Evolutionary conservation across 352 stramenopile genomes (phyloP).

Genomic region (Phytophthora macrochlamydospora): DNA sequence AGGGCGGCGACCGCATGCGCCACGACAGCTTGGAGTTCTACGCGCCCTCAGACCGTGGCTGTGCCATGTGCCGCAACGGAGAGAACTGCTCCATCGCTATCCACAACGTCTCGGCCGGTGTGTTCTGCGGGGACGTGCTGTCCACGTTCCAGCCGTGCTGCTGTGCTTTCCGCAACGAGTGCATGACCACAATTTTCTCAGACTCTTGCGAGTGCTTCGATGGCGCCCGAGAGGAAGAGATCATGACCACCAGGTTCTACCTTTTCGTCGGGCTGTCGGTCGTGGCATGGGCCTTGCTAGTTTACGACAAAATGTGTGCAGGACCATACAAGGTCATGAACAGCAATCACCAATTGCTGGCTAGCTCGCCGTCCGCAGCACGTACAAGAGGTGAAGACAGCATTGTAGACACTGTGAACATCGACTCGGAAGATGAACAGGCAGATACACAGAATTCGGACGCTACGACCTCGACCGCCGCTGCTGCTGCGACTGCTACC

Average conservation of each 20-base stretch:
- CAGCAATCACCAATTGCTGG: slow-evolving; percentile 71
- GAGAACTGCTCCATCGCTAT: slow-evolving; percentile 73
- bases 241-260: slow-evolving; percentile 74
- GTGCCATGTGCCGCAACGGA: slow-evolving; percentile 55
- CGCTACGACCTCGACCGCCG: neutral
- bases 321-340: slow-evolving; percentile 83
- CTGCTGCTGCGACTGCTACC: slow-evolving; percentile 1
- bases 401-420: slow-evolving; percentile 30
- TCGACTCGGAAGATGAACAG: slow-evolving; percentile 40
- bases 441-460: slow-evolving; percentile 7
- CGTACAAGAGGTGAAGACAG: slow-evolving; percentile 25
- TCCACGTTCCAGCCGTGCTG: slow-evolving; percentile 75
- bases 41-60: slow-evolving; percentile 49
- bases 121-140: slow-evolving; percentile 75
- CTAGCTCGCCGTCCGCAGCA: slow-evolving; percentile 56
- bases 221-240: slow-evolving; percentile 56
- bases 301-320: slow-evolving; percentile 80
- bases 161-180: slow-evolving; percentile 77
- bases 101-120: slow-evolving; percentile 49
- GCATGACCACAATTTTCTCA: slow-evolving; percentile 77
- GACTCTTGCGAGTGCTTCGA: slow-evolving; percentile 75
- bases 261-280: slow-evolving; percentile 69
- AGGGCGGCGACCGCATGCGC: slow-evolving; percentile 21
- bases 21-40: slow-evolving; percentile 41
- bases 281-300: slow-evolving; percentile 60